A percentile compares a stretch with the other conserved stretches of the same genome.
phyloP scores from a whole-genome alignment of 768 basidiomycete species.

The Pleurotus giganteus region DNA sequence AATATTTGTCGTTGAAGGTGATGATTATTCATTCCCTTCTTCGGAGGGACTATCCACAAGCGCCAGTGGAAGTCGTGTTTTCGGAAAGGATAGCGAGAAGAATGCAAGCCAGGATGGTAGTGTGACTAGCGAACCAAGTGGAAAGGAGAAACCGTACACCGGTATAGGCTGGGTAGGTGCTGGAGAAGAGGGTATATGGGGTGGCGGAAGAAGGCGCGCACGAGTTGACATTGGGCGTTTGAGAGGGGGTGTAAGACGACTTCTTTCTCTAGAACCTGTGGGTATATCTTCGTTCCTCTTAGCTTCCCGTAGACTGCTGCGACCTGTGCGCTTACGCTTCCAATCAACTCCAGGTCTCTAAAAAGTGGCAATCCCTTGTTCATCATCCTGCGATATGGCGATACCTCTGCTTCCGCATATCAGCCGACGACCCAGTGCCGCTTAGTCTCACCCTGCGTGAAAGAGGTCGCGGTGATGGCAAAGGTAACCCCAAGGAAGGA shows the following conservation, averaged over 20 bases:
- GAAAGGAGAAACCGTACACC: background rate
- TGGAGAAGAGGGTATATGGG: slow-evolving; percentile 7
- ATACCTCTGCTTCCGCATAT: slow-evolving; percentile 71
- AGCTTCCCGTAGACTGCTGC: slow-evolving; percentile 41
- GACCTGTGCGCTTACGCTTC: slow-evolving; percentile 15
- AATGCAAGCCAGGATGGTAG: background rate
- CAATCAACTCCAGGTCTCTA: slow-evolving; percentile 33
- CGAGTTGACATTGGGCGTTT: background rate
- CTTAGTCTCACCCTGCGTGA: slow-evolving; percentile 51
- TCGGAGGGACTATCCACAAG: background rate
- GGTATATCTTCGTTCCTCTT: slow-evolving; percentile 17
- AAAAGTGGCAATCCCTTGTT: slow-evolving; percentile 42
- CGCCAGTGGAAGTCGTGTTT: background rate
- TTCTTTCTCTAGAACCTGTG: slow-evolving; percentile 59
- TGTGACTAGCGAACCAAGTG: background rate
- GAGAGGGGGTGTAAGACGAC: slow-evolving; percentile 49
- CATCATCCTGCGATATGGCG: slow-evolving; percentile 76
- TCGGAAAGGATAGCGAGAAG: background rate
- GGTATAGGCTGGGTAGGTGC: slow-evolving; percentile 2
- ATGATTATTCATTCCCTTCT: slow-evolving; percentile 11
- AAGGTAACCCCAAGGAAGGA: slow-evolving; percentile 39
- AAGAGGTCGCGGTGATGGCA: slow-evolving; percentile 2
- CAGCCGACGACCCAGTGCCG: slow-evolving; percentile 67
- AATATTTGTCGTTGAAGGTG: slow-evolving; percentile 28
- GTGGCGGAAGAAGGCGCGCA: background rate